Evolutionary conservation across 2,329 filamentous ascomycete species (phyloP).

Genomic region (Didymella pomorum): DNA sequence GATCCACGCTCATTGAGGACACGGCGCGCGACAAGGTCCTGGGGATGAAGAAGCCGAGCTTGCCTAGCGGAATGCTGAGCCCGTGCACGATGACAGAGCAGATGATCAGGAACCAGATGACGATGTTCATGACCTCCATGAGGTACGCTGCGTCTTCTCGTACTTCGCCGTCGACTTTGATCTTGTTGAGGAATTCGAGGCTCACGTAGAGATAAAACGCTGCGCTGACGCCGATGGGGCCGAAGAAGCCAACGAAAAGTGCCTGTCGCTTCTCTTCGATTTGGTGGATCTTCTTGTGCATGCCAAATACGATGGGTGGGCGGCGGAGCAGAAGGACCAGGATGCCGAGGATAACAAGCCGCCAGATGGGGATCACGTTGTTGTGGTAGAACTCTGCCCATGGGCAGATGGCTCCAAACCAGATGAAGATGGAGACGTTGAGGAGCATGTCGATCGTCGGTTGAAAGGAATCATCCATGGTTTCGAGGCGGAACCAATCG

Average conservation of each 20-base stretch:
- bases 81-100: conserved; percentile 88
- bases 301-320: conserved; percentile 75
- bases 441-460: conserved; percentile 95
- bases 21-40: conserved; percentile 65
- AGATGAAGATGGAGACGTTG: conserved; percentile 87
- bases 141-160: conserved; percentile 72
- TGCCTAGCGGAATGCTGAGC: conserved; percentile 79
- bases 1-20: conserved; percentile 29
- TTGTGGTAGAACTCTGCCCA: conserved; percentile 77
- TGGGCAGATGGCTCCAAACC: conserved; percentile 76
- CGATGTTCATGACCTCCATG: conserved; percentile 70
- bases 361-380: conserved; percentile 73
- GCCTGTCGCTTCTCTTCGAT: conserved; percentile 79
- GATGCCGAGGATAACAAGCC: conserved; percentile 76
- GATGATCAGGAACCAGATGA: conserved; percentile 86
- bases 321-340: conserved; percentile 80
- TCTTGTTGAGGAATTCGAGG: conserved; percentile 72
- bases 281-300: conserved; percentile 80
- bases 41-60: conserved; percentile 69
- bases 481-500: conserved; percentile 92
- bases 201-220: conserved; percentile 89
- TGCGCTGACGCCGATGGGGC: conserved; percentile 88
- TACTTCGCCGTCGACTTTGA: conserved; percentile 66
- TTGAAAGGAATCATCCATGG: conserved; percentile 88
- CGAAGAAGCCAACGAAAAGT: conserved; percentile 90